These are phyloP conservation scores for Didymellaceae sp. DNA, from an alignment of 2,329 filamentous ascomycete species.

Conservation along the genomic window DNA sequence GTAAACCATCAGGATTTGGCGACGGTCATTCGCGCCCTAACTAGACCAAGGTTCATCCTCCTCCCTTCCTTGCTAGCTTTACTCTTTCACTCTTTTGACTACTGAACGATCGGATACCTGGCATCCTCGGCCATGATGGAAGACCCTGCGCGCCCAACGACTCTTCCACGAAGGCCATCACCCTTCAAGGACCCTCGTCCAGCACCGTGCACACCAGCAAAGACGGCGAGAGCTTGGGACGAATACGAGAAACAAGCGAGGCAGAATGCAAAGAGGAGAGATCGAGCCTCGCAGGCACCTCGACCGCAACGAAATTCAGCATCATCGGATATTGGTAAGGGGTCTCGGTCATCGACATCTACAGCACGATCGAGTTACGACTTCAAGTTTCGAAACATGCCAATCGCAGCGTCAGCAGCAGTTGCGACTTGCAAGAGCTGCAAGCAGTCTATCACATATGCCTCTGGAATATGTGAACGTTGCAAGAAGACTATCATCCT, in stretches of 20 bases:
- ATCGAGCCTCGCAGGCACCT: constrained; percentile 22
- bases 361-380: constrained; percentile 34
- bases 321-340: constrained; percentile 27
- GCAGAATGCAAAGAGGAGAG: constrained; percentile 41
- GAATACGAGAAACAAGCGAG: constrained; percentile 42
- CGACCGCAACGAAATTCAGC: constrained; percentile 29
- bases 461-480: constrained; percentile 38
- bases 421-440: constrained; percentile 43
- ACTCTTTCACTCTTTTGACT: constrained; percentile 16
- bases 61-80: constrained; percentile 22
- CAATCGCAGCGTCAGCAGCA: constrained; percentile 23
- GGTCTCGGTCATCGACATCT: constrained; percentile 11
- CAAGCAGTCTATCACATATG: constrained; percentile 33
- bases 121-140: constrained; percentile 25
- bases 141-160: constrained; percentile 29
- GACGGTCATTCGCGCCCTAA: constrained; percentile 33
- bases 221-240: constrained; percentile 45
- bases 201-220: constrained; percentile 34
- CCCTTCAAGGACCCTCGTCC: constrained; percentile 38
- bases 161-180: constrained; percentile 33
- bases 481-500: constrained; percentile 41
- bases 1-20: constrained; percentile 34
- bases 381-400: constrained; percentile 29
- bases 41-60: constrained; percentile 24
- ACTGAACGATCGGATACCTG: constrained; percentile 13